A percentile compares a stretch with the other conserved stretches of the same genome.
These are phyloP conservation scores for Metschnikowia arizonensis DNA, from an alignment of 805 yeast genomes.

Conservation along the genomic window DNA sequence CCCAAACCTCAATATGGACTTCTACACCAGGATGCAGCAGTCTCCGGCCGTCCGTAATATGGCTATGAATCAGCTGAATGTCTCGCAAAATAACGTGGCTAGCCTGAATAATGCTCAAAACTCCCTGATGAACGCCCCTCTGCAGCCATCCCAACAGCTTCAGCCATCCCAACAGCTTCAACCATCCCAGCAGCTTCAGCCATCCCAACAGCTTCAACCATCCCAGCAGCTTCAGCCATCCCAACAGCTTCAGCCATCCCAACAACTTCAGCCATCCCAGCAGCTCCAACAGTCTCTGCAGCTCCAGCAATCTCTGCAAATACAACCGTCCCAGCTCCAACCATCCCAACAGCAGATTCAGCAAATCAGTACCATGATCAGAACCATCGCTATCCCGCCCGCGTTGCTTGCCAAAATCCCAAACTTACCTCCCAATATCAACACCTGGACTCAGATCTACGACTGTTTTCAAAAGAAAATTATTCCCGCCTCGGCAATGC, in stretches of 20 bases:
- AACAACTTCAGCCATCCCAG: slow-evolving; percentile 18
- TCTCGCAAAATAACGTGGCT: background rate
- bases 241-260: slow-evolving; percentile 25
- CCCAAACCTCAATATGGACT: slow-evolving; percentile 9
- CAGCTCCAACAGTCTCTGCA: too few species aligned
- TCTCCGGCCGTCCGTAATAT: slow-evolving; percentile 4
- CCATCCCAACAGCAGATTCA: slow-evolving; percentile 32
- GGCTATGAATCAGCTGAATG: background rate
- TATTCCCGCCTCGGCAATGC: slow-evolving; percentile 55
- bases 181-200: slow-evolving; percentile 15
- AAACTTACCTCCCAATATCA: slow-evolving; percentile 69
- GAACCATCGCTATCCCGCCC: slow-evolving; percentile 69
- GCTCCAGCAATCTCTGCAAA: too few species aligned
- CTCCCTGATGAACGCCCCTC: background rate
- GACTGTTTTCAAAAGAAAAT: slow-evolving; percentile 56
- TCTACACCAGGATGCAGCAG: slow-evolving; percentile 18
- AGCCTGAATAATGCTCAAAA: background rate
- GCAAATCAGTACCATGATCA: slow-evolving; percentile 42
- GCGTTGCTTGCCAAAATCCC: slow-evolving; percentile 64
- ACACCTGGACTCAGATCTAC: slow-evolving; percentile 77
- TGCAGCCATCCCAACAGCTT: slow-evolving; percentile 7
- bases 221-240: slow-evolving; percentile 18
- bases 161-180: slow-evolving; percentile 23
- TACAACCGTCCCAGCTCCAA: slow-evolving; percentile 14
- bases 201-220: slow-evolving; percentile 24